Evolutionary conservation across 495 filamentous ascomycete species (phyloP).

Genomic region (Penicillium verhagenii): DNA sequence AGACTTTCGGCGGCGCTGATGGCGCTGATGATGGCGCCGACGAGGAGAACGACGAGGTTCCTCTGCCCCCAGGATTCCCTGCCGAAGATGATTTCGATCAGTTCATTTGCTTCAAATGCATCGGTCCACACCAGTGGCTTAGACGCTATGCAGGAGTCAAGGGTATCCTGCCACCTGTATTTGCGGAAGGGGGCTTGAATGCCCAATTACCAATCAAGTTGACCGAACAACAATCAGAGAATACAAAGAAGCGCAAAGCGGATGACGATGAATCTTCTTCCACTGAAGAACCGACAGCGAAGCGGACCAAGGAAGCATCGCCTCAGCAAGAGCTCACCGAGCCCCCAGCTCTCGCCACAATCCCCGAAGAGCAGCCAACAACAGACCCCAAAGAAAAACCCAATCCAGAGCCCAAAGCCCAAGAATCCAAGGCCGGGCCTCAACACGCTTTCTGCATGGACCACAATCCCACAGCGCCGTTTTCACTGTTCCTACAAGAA

Average conservation of each 20-base stretch:
- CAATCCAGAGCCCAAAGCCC: background rate
- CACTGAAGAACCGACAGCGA: slow-evolving; percentile 45
- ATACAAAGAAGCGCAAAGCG: slow-evolving; percentile 74
- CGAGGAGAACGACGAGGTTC: slow-evolving; percentile 50
- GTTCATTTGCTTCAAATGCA: slow-evolving; percentile 92
- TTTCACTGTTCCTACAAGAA: slow-evolving; percentile 78
- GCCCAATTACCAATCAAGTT: slow-evolving; percentile 11
- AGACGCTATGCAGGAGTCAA: slow-evolving; percentile 80
- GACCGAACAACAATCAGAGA: slow-evolving; percentile 13
- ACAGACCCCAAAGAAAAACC: slow-evolving; percentile 16
- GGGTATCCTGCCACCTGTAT: slow-evolving; percentile 78
- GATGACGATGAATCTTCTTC: slow-evolving; percentile 48
- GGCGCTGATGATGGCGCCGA: slow-evolving; percentile 31
- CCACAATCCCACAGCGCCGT: slow-evolving; percentile 48
- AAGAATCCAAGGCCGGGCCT: slow-evolving; percentile 5
- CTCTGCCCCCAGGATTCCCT: slow-evolving; percentile 81
- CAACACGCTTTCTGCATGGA: too few species aligned
- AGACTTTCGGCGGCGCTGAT: slow-evolving; percentile 35
- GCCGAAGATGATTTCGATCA: slow-evolving; percentile 82
- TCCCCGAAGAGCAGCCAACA: slow-evolving; percentile 21
- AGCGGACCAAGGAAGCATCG: slow-evolving; percentile 55
- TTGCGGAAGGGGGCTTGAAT: slow-evolving; percentile 31
- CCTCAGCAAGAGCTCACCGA: slow-evolving; percentile 5
- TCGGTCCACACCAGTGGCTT: slow-evolving; percentile 88
- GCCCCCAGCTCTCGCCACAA: slow-evolving; percentile 9